Evolutionary conservation across 2,329 filamentous ascomycete genomes (phyloP).

Genomic region (Talaromyces piceae): DNA sequence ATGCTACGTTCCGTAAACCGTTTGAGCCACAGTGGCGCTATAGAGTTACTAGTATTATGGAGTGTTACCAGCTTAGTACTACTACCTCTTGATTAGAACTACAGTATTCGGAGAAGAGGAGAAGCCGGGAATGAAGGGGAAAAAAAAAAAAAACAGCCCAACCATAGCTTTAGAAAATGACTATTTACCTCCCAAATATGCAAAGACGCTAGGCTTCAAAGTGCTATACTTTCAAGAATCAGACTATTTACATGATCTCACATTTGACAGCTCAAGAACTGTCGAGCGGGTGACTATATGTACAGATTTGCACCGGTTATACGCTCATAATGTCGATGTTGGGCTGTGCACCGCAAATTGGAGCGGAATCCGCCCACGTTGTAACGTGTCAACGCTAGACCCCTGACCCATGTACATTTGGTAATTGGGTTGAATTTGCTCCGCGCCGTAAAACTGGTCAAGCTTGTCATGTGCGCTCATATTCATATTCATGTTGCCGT

Average conservation of each 20-base stretch:
- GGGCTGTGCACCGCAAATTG: constrained; percentile 7
- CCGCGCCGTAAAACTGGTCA: constrained; percentile 4
- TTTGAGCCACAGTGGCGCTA: no score
- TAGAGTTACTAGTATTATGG: no score
- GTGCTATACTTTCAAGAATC: neutral
- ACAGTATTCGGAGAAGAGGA: no score
- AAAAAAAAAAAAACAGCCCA: no score
- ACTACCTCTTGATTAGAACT: no score
- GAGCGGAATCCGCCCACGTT: constrained; percentile 5
- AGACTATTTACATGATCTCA: neutral
- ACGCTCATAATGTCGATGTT: neutral
- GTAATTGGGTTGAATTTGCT: constrained; percentile 4
- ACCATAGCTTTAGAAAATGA: no score
- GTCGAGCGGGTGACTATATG: no score
- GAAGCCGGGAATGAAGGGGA: no score
- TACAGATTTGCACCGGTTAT: neutral
- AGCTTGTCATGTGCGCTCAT: constrained; percentile 1
- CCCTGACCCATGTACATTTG: constrained; percentile 4
- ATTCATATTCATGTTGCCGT: neutral
- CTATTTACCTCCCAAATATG: no score
- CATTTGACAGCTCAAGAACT: neutral
- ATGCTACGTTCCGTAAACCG: no score
- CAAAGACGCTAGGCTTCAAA: neutral
- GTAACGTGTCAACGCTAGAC: constrained; percentile 2
- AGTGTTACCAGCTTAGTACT: no score